These are phyloP conservation scores for Samsoniella hepiali DNA, from an alignment of 2,329 filamentous ascomycete species.

Conservation along the genomic window DNA sequence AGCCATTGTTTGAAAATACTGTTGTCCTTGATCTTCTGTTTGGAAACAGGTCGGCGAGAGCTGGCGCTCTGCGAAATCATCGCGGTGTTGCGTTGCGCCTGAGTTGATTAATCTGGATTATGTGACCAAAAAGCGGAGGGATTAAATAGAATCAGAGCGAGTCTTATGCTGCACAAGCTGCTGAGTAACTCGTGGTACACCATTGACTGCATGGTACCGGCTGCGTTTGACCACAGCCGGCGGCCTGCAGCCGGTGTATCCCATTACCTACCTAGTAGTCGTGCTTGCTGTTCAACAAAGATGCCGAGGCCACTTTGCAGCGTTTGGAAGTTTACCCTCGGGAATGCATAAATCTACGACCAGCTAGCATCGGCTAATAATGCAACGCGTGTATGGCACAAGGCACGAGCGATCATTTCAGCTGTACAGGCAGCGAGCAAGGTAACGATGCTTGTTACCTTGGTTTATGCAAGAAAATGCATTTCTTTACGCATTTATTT, in stretches of 20 bases:
- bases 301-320: too few relatives aligned
- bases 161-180: neutral
- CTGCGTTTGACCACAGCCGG: neutral
- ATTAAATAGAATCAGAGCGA: neutral
- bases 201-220: neutral
- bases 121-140: neutral
- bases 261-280: neutral
- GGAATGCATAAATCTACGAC: too few relatives aligned
- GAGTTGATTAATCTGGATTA: too few relatives aligned
- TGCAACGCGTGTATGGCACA: too few relatives aligned
- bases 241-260: neutral
- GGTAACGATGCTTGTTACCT: too few relatives aligned
- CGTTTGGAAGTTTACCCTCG: too few relatives aligned
- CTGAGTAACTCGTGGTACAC: neutral
- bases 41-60: neutral
- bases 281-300: neutral
- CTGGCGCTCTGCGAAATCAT: neutral
- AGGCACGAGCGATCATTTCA: too few relatives aligned
- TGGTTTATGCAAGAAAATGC: too few relatives aligned
- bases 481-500: too few relatives aligned
- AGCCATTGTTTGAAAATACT: constrained; percentile 1
- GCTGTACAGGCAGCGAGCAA: too few relatives aligned
- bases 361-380: too few relatives aligned
- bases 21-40: neutral
- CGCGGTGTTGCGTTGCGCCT: neutral